Percentiles rank a stretch among this genome's conserved stretches.
Conservation (phyloP, 1,284 basidiomycete species). For the Melampsora occidentalis region DNA sequence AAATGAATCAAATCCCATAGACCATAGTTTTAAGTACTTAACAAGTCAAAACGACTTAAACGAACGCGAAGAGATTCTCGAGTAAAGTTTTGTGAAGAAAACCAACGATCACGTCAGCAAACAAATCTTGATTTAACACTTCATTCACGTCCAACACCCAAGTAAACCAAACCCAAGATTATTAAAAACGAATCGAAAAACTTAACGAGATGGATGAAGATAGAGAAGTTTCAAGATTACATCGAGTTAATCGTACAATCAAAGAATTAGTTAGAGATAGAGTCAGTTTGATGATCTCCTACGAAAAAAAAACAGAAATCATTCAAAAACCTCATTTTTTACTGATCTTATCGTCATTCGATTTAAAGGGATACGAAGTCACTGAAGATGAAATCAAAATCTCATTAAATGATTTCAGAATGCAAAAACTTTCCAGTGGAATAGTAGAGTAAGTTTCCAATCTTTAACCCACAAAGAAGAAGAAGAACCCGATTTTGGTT, state of each 20-base stretch:
- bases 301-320: background rate
- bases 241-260: slow-evolving; percentile 93
- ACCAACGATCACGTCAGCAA: too few relatives aligned
- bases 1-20: too few relatives aligned
- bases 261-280: slow-evolving; percentile 94
- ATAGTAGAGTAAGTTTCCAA: slow-evolving; percentile 54
- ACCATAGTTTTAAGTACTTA: too few relatives aligned
- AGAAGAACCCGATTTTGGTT: too few relatives aligned
- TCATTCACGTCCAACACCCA: background rate
- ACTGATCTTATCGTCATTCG: slow-evolving; percentile 42
- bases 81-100: too few relatives aligned
- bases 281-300: slow-evolving; percentile 50
- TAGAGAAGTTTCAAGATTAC: slow-evolving; percentile 66
- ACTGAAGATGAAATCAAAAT: slow-evolving; percentile 86
- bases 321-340: background rate
- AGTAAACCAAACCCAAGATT: background rate
- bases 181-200: background rate
- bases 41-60: too few relatives aligned
- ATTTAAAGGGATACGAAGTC: slow-evolving; percentile 73
- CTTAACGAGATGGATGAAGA: slow-evolving; percentile 51
- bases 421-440: slow-evolving; percentile 60
- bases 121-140: too few relatives aligned
- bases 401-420: slow-evolving; percentile 71
- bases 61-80: too few relatives aligned
- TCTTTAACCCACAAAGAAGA: too few relatives aligned